These are phyloP conservation scores for Vaccinium macrocarpon DNA, from an alignment of 148 eudicot genomes.

Conservation along the genomic window DNA sequence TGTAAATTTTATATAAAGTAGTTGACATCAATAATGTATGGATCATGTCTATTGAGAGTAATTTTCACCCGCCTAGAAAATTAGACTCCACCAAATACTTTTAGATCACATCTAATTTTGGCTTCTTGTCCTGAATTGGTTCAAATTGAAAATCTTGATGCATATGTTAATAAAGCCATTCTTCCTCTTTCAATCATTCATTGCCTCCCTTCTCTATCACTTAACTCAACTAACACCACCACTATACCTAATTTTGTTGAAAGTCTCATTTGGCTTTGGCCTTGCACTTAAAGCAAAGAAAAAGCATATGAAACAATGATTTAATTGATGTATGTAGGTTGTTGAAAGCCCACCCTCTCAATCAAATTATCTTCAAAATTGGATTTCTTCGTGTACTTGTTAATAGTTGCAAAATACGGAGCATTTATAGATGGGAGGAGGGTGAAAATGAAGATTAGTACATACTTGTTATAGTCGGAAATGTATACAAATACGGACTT, in stretches of 20 bases:
- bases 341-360: conserved; percentile 11
- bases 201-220: conserved; percentile 34
- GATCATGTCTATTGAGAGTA: neutral
- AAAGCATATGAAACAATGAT: conserved; percentile 24
- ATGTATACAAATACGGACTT: no score
- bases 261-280: conserved; percentile 3
- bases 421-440: neutral
- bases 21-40: no score
- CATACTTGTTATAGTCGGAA: neutral
- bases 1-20: no score
- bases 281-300: conserved; percentile 32
- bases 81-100: neutral
- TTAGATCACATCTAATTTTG: neutral
- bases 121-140: conserved; percentile 2
- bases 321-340: neutral
- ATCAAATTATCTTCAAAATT: neutral
- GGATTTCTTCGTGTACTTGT: neutral
- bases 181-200: neutral
- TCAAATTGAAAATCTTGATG: conserved; percentile 10
- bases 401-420: neutral
- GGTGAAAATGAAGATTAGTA: neutral
- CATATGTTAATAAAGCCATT: conserved; percentile 19
- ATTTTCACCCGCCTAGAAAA: neutral
- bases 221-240: conserved; percentile 38
- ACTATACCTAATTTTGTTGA: conserved; percentile 31